A percentile compares a stretch with the other conserved stretches of the same genome.
Conservation (phyloP, 805 yeast genomes). For the Maudiozyma barnettii region DNA sequence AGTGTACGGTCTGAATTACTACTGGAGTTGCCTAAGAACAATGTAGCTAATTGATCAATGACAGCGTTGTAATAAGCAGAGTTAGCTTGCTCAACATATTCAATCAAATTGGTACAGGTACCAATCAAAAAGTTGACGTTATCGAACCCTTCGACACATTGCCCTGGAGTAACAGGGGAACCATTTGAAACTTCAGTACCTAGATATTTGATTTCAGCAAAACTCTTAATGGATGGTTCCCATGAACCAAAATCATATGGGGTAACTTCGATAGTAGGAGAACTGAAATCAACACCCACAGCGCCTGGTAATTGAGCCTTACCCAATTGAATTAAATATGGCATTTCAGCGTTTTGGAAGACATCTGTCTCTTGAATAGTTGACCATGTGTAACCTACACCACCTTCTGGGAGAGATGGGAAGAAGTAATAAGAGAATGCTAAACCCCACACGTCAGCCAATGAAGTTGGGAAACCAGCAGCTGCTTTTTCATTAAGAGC, state of each 20-base stretch:
- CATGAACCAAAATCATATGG: slow-evolving; percentile 79
- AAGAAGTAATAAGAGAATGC: slow-evolving; percentile 66
- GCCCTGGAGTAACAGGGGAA: slow-evolving; percentile 33
- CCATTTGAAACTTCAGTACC: slow-evolving; percentile 64
- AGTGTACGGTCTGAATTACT: neutral
- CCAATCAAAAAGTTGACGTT: slow-evolving; percentile 77
- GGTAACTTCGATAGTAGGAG: slow-evolving; percentile 54
- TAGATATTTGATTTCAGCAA: slow-evolving; percentile 56
- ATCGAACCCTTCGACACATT: slow-evolving; percentile 63
- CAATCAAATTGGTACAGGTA: slow-evolving; percentile 44
- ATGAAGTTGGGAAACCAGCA: slow-evolving; percentile 57
- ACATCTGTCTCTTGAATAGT: slow-evolving; percentile 51
- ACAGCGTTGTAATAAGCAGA: slow-evolving; percentile 50
- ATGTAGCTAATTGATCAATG: slow-evolving; percentile 1
- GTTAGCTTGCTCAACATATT: slow-evolving; percentile 1
- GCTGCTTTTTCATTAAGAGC: slow-evolving; percentile 42
- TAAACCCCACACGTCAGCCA: slow-evolving; percentile 78
- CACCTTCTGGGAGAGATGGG: slow-evolving; percentile 47
- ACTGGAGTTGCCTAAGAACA: slow-evolving; percentile 2
- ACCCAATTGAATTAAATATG: slow-evolving; percentile 57
- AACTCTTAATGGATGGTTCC: slow-evolving; percentile 65
- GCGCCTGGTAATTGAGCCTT: slow-evolving; percentile 58
- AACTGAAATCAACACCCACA: slow-evolving; percentile 45
- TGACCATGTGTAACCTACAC: slow-evolving; percentile 54
- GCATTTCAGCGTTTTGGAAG: slow-evolving; percentile 55